A percentile compares a stretch with the other conserved stretches of the same genome.
Conservation (phyloP, 306 rosid species). For the Prunus campanulata region DNA sequence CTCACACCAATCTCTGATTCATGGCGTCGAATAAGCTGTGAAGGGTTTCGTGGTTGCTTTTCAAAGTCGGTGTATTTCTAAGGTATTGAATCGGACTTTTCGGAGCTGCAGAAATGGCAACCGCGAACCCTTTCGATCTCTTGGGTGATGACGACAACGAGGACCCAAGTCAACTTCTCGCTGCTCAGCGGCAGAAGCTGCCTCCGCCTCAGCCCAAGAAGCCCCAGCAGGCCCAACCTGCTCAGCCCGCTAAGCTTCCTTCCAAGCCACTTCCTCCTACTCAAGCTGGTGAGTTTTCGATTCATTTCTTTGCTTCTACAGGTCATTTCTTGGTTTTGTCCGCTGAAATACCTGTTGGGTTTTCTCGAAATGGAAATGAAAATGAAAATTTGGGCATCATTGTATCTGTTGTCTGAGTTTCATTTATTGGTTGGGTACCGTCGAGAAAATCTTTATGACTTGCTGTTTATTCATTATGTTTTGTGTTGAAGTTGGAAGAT, state of each 20-base stretch:
- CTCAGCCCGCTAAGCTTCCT: constrained; percentile 55
- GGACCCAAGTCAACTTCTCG: constrained; percentile 48
- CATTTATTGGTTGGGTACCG: neutral
- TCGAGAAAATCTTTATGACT: neutral
- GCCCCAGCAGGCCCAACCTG: constrained; percentile 27
- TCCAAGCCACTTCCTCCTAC: constrained; percentile 65
- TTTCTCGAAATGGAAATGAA: neutral
- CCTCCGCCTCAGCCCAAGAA: constrained; percentile 35
- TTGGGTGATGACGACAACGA: constrained; percentile 58
- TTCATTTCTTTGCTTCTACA: neutral
- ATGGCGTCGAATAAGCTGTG: constrained; percentile 39
- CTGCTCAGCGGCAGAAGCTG: constrained; percentile 36
- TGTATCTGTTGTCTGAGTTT: neutral
- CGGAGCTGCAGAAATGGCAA: constrained; percentile 44
- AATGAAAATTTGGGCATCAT: neutral
- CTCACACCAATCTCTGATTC: neutral
- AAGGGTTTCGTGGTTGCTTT: constrained; percentile 35
- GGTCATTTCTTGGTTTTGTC: neutral
- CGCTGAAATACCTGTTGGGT: neutral
- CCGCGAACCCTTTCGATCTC: constrained; percentile 60
- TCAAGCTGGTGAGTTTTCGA: constrained; percentile 42
- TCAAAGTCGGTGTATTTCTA: constrained; percentile 16
- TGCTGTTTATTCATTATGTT: neutral
- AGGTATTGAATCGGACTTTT: constrained; percentile 21
- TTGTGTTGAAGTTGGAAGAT: neutral